Conservation (phyloP, 805 yeast species). For the Nakazawaea pomicola region DNA sequence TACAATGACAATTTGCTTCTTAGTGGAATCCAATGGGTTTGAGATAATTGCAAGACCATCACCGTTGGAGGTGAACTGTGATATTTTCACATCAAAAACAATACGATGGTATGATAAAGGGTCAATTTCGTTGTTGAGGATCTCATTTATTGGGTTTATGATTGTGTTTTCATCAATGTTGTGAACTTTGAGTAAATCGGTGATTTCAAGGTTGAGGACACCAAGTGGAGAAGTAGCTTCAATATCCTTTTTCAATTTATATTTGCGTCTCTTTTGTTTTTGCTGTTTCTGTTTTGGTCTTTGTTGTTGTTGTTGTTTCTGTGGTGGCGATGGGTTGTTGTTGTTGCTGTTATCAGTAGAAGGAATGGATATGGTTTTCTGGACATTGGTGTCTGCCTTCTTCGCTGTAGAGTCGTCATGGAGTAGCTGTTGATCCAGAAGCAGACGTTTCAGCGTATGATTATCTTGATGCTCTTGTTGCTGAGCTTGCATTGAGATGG, state of each 20-base stretch:
- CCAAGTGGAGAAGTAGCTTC: constrained; percentile 84
- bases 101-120: constrained; percentile 50
- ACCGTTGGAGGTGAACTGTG: constrained; percentile 69
- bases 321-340: not conserved
- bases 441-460: no score
- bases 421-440: no score
- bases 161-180: constrained; percentile 41
- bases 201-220: constrained; percentile 68
- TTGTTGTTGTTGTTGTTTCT: constrained; percentile 1
- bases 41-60: constrained; percentile 75
- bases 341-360: constrained; percentile 8
- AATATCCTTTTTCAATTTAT: constrained; percentile 54
- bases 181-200: constrained; percentile 43
- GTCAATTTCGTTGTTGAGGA: constrained; percentile 55
- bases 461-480: no score
- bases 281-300: constrained; percentile 1
- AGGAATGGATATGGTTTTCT: no score
- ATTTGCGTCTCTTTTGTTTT: constrained; percentile 37
- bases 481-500: no score
- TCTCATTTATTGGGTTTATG: constrained; percentile 58
- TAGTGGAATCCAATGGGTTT: constrained; percentile 45
- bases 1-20: constrained; percentile 61
- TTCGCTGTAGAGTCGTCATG: no score
- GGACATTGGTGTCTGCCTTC: no score
- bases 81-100: constrained; percentile 53